A percentile compares a stretch with the other conserved stretches of the same genome.
Evolutionary conservation across 2,329 filamentous ascomycete genomes (phyloP).

Genomic region (Epichloe bromicola): DNA sequence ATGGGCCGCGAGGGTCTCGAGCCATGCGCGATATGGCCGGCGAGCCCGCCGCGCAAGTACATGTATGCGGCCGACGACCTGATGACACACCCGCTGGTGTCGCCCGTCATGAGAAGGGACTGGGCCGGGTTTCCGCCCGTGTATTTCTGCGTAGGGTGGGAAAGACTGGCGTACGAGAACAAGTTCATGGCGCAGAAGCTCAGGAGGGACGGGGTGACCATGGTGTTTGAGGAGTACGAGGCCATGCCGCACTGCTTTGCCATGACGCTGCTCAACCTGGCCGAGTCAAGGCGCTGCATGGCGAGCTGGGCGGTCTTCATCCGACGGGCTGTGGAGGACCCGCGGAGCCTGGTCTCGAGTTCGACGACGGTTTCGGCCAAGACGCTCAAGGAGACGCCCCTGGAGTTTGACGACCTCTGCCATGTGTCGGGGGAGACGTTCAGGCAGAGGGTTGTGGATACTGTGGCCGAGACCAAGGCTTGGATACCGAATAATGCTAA

Average conservation of each 20-base stretch:
- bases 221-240: conserved; percentile 61
- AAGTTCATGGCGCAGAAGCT: conserved; percentile 46
- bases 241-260: conserved; percentile 71
- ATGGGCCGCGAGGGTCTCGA: conserved; percentile 16
- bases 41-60: conserved; percentile 36
- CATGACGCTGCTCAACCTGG: conserved; percentile 35
- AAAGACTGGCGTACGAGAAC: conserved; percentile 57
- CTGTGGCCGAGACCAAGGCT: conserved; percentile 10
- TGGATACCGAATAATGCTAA: conserved; percentile 13
- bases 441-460: conserved; percentile 21
- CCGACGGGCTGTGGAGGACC: conserved; percentile 23
- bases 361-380: conserved; percentile 36
- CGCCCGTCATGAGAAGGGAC: conserved; percentile 40
- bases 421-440: conserved; percentile 32
- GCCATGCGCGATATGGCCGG: conserved; percentile 44
- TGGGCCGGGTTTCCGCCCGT: conserved; percentile 55
- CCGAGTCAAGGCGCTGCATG: conserved; percentile 38
- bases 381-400: conserved; percentile 33
- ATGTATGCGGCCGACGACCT: conserved; percentile 43
- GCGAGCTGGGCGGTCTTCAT: conserved; percentile 45
- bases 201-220: conserved; percentile 40
- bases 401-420: conserved; percentile 30
- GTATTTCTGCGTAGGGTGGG: conserved; percentile 57
- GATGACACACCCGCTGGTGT: conserved; percentile 53
- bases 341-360: conserved; percentile 21